Percentiles rank a stretch among this genome's conserved stretches.
Conservation (phyloP, 495 filamentous ascomycete genomes). For the Penicillium antarcticum region DNA sequence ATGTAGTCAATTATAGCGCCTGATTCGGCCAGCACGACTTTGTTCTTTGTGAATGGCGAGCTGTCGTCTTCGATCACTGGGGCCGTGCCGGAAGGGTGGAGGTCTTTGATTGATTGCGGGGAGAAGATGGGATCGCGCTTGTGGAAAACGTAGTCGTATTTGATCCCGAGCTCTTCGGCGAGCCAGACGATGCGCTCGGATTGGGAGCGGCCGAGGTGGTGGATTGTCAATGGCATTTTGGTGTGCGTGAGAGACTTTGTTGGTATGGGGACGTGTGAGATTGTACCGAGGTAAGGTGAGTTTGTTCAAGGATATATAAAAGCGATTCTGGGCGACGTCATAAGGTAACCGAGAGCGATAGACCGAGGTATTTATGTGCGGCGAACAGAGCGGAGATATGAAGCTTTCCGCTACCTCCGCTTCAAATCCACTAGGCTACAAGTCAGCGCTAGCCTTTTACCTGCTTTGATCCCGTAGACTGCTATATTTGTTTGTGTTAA, state of each 20-base stretch:
- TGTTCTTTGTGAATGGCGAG: slow-evolving; percentile 29
- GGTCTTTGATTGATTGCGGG: slow-evolving; percentile 48
- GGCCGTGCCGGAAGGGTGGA: slow-evolving; percentile 50
- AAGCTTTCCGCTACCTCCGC: not conserved
- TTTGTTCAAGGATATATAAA: not conserved
- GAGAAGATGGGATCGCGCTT: slow-evolving; percentile 48
- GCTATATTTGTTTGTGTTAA: too few relatives aligned
- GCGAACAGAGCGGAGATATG: not conserved
- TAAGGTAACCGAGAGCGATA: not conserved
- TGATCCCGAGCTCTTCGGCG: slow-evolving; percentile 57
- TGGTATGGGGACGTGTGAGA: too few relatives aligned
- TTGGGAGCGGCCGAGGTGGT: slow-evolving; percentile 55
- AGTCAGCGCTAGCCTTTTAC: too few relatives aligned
- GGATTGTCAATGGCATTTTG: slow-evolving; percentile 42
- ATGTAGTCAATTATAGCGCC: slow-evolving; percentile 57
- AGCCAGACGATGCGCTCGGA: slow-evolving; percentile 62
- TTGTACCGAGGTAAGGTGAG: not conserved
- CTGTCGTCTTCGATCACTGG: slow-evolving; percentile 53
- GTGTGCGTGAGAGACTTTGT: not conserved
- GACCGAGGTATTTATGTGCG: not conserved
- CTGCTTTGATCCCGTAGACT: too few relatives aligned
- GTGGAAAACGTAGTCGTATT: slow-evolving; percentile 51
- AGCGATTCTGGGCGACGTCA: not conserved
- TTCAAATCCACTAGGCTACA: not conserved
- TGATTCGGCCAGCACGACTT: slow-evolving; percentile 46